Evolutionary conservation across 2,329 filamentous ascomycete genomes (phyloP).

Genomic region (Aspergillus glaucus): DNA sequence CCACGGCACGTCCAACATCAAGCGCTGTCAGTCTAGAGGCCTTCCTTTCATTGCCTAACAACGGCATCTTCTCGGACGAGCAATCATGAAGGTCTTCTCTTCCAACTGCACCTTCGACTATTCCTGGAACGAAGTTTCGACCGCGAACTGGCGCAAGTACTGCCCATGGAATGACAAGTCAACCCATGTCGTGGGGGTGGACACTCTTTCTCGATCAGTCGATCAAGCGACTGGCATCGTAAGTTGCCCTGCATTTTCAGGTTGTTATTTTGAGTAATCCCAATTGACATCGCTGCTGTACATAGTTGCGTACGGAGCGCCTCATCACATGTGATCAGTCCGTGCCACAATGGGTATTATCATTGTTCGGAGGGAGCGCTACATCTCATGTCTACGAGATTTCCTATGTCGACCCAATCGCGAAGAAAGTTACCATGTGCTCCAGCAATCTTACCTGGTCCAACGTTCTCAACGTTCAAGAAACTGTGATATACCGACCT

Average conservation of each 20-base stretch:
- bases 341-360: conserved; percentile 55
- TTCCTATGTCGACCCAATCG: conserved; percentile 79
- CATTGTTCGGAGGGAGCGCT: conserved; percentile 70
- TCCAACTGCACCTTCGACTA: conserved; percentile 89
- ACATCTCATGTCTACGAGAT: conserved; percentile 90
- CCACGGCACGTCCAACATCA: too few relatives aligned
- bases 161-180: conserved; percentile 98
- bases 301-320: conserved; percentile 63
- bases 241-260: conserved; percentile 28
- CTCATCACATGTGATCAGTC: conserved; percentile 48
- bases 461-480: conserved; percentile 84
- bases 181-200: conserved; percentile 92
- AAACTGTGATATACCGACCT: conserved; percentile 84
- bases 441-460: conserved; percentile 90
- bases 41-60: background rate
- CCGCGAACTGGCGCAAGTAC: conserved; percentile 98
- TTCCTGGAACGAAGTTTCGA: conserved; percentile 97
- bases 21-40: background rate
- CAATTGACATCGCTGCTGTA: conserved; percentile 8
- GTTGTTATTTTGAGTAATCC: background rate
- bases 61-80: background rate
- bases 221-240: conserved; percentile 62
- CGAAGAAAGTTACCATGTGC: conserved; percentile 91
- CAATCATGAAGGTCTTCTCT: conserved; percentile 87
- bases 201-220: conserved; percentile 72